Base-by-base conservation (phyloP, 805 yeast genomes). In the Tetrapisispora arboricola region DNA sequence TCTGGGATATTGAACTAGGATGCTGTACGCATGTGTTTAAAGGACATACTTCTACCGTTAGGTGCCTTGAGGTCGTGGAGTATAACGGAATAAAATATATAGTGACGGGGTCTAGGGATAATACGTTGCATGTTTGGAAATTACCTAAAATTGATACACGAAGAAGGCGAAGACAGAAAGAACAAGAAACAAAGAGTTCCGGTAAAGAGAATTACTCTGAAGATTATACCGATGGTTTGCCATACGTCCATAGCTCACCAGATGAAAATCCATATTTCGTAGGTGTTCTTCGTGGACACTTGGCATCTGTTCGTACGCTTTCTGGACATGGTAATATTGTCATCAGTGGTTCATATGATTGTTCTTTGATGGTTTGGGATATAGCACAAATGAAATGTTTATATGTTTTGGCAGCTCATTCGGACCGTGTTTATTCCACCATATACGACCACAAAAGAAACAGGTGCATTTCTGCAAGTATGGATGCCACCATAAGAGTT, bases 361-460 rank as follows among this genome's bases (percentile, higher is more conserved):
- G 81, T 39, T 83, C 84, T 1, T 84, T 88, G 5, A 73, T 96
- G 45, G 95, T 90, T 2, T 90, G 98, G 98, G 92, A 85, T 52
- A 68, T 88, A 45, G 72, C 76, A 25, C 77, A 81, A 6, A 84
- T 83, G 38, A 71, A 70, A 39, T 86, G 95, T 57, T 73, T 74
- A 38, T 79, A 76, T 61, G 77, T 81, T 10, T 68, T 90, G 16
- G 65, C 75, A 2, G 97, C 96, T 2, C 98, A 92, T 60, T 74
- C 78, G 7, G 92, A 87, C 50, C 74, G 83, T 47, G 90, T 92
- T 6, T 92, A 92, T 63, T 76, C 92, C 10, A 86, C 94, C 1
- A 81, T 86, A 1, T 69, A 84, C 50, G 95, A 90, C 56, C 73
- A 75, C 48, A 70, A 76, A 45, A 70, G 90, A 42, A 75, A 80